Conservation (phyloP, 257 asterid genomes). For the Solanum pimpinellifolium region DNA sequence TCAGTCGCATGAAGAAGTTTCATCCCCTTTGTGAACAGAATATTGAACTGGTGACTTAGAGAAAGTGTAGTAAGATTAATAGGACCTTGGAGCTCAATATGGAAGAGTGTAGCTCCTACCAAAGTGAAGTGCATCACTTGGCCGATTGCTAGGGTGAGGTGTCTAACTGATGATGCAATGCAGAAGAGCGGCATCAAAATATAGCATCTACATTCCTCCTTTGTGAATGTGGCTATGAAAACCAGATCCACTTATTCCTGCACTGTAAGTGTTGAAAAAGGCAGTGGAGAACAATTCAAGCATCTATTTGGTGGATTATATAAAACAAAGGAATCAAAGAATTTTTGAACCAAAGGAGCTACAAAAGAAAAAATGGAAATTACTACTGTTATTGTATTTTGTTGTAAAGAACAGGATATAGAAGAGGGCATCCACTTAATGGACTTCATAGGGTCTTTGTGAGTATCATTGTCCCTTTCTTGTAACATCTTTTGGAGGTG, state of each 20-base stretch:
- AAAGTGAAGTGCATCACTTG: not conserved
- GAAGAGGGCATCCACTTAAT: not conserved
- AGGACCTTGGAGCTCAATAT: not conserved
- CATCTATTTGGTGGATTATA: not conserved
- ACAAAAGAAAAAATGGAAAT: too few species aligned
- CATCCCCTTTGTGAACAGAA: not conserved
- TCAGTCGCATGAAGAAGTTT: not conserved
- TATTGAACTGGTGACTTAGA: not conserved
- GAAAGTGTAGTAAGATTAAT: not conserved
- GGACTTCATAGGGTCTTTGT: not conserved
- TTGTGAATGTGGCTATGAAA: not conserved
- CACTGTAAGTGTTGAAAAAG: not conserved
- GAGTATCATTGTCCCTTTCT: too few species aligned
- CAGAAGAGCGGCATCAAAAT: not conserved
- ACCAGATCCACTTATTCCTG: not conserved
- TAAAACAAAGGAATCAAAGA: too few species aligned
- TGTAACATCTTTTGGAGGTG: not conserved
- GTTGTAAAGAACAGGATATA: not conserved
- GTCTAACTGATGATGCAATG: not conserved
- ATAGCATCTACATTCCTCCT: not conserved
- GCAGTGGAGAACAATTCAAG: not conserved
- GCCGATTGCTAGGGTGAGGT: not conserved
- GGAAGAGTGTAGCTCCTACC: not conserved
- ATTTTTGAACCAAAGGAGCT: too few species aligned
- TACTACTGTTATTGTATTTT: too few species aligned